phyloP scores from a whole-genome alignment of 2,329 filamentous ascomycete species.

The Alternaria panax region DNA sequence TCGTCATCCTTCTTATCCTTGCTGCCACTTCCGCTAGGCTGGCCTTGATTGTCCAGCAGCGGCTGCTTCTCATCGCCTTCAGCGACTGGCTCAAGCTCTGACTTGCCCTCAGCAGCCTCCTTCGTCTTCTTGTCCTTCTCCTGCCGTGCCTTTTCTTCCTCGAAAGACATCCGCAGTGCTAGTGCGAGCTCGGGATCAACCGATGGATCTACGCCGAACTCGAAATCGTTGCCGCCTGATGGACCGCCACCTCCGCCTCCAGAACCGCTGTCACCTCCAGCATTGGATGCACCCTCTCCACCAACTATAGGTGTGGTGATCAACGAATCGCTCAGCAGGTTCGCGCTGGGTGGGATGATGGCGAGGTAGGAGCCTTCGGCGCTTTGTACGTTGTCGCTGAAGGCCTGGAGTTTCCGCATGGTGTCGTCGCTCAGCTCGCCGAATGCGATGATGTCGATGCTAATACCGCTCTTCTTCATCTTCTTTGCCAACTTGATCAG shows the following conservation, averaged over 20 bases:
- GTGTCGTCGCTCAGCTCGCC: slow-evolving; percentile 91
- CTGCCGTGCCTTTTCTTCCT: slow-evolving; percentile 94
- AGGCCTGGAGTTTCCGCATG: slow-evolving; percentile 87
- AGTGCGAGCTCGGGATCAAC: slow-evolving; percentile 93
- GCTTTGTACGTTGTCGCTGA: slow-evolving; percentile 91
- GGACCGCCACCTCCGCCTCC: slow-evolving; percentile 63
- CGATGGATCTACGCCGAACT: slow-evolving; percentile 89
- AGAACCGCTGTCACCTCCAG: slow-evolving; percentile 60
- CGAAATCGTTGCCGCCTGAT: slow-evolving; percentile 70
- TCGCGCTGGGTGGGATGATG: slow-evolving; percentile 87
- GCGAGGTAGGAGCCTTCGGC: slow-evolving; percentile 89
- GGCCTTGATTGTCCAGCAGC: slow-evolving; percentile 68
- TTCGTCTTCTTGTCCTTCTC: slow-evolving; percentile 83
- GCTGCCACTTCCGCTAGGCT: slow-evolving; percentile 67
- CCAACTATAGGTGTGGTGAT: slow-evolving; percentile 88
- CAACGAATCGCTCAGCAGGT: slow-evolving; percentile 90
- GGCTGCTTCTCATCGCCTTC: slow-evolving; percentile 70
- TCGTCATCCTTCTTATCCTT: slow-evolving; percentile 61
- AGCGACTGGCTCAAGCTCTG: slow-evolving; percentile 79
- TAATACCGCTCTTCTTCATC: slow-evolving; percentile 98
- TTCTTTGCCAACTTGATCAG: slow-evolving; percentile 91
- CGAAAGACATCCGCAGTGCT: slow-evolving; percentile 95
- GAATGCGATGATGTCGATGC: slow-evolving; percentile 93
- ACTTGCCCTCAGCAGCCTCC: slow-evolving; percentile 74
- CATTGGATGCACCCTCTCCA: slow-evolving; percentile 73